Base-by-base conservation (phyloP, 805 yeast species). In the Saccharomycopsis sp. region DNA sequence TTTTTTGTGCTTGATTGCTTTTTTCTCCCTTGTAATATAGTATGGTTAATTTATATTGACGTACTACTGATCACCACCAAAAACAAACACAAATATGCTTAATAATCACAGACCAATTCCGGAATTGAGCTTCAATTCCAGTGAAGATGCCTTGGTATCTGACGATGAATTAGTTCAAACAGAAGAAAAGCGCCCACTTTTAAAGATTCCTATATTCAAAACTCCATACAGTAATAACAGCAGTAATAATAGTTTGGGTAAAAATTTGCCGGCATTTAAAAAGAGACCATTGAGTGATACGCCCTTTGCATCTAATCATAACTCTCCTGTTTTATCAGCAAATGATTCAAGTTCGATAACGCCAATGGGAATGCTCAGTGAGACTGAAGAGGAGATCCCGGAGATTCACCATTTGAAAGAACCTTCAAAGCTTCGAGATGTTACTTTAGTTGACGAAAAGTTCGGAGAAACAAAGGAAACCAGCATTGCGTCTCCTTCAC, bases 251-350 rank as follows among this genome's bases (percentile, higher is more conserved):
- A 2, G n/a, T 17, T 20, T 3, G 17, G 26, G 27, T 29, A 29
- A 20, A 14, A 35, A 22, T 8, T 27, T 71, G 36, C 83, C 85
- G 0, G 77, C 67, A 45, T 83, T 83, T 62, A 78, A 81, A 56
- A 79, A 75, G 59, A 66, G 88, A 38, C 93, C 93, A 0, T 63
- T 78, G 43, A 79, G 81, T 35, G 93, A 83, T 56, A 83, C 93
- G 0, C 93, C 93, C 0, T 70, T 79, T 7, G 52, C 54, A 7
- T 63, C 69, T 8, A 52, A 50, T 16, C 50, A 39, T 41, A 51
- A 49, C 35, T 53, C 57, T 1, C 57, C 58, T 4, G 60, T 55
- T 1, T 46, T 57, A 2, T 61, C 67, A 0, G 58, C 62, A 16
- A 53, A 54, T 17, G 51, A 56, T 33, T 62, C 62, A 16, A 50